Evolutionary conservation across 1,139 yeast species (phyloP).

Genomic region (Arxiozyma slooffiae): DNA sequence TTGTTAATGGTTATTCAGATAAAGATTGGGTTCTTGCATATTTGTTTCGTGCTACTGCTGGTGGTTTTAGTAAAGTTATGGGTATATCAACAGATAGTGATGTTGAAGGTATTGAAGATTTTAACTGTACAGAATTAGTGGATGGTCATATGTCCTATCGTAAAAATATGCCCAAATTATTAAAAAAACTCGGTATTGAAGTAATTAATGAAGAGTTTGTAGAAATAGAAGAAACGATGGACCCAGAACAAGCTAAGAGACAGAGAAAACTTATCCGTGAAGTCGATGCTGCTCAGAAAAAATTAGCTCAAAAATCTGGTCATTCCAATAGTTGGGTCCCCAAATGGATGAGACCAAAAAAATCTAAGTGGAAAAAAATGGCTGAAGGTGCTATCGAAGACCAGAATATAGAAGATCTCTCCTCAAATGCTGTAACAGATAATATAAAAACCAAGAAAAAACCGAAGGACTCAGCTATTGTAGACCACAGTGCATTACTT

Average conservation of each 20-base stretch:
- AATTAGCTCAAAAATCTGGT: conserved; percentile 39
- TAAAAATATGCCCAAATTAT: conserved; percentile 76
- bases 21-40: conserved; percentile 97
- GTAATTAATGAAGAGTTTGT: conserved; percentile 83
- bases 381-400: conserved; percentile 51
- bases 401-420: conserved; percentile 10
- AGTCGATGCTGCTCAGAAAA: conserved; percentile 74
- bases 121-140: conserved; percentile 76
- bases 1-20: conserved; percentile 80
- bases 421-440: conserved; percentile 9
- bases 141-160: conserved; percentile 97
- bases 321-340: conserved; percentile 41
- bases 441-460: conserved; percentile 10
- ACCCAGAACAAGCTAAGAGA: conserved; percentile 73
- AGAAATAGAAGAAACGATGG: conserved; percentile 87
- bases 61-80: conserved; percentile 82
- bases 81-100: conserved; percentile 73
- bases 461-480: conserved; percentile 19
- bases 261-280: conserved; percentile 74
- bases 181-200: conserved; percentile 65
- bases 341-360: conserved; percentile 64
- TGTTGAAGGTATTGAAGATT: conserved; percentile 62
- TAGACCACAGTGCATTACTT: conserved; percentile 26
- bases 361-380: conserved; percentile 52
- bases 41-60: conserved; percentile 88